phyloP scores from a whole-genome alignment of 1,284 basidiomycete genomes.

The Marasmius tenuissimus region DNA sequence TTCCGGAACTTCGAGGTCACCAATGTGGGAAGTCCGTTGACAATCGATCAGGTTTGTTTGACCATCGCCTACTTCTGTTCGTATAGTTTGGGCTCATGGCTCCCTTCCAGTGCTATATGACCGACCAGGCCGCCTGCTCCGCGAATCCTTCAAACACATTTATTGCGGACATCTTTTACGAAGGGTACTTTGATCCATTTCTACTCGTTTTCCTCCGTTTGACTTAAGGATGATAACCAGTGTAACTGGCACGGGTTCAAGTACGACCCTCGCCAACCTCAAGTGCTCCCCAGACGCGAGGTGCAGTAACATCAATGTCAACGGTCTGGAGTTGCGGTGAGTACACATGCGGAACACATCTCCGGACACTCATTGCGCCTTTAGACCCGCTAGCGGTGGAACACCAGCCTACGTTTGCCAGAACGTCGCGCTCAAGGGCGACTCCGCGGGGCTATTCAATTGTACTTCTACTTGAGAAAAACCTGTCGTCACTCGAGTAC shows the following conservation, averaged over 20 bases:
- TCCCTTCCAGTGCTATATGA: constrained; percentile 50
- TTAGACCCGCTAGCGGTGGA: neutral
- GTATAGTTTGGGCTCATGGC: neutral
- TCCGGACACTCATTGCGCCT: neutral
- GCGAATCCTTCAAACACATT: constrained; percentile 53
- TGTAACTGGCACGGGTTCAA: constrained; percentile 57
- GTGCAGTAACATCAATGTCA: constrained; percentile 52
- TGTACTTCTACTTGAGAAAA: constrained; percentile 4
- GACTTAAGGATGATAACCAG: constrained; percentile 26
- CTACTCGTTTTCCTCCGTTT: neutral
- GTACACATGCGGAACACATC: constrained; percentile 7
- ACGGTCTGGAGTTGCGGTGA: constrained; percentile 42
- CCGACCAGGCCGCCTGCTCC: constrained; percentile 41
- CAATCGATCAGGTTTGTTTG: constrained; percentile 49
- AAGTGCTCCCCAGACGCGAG: constrained; percentile 54
- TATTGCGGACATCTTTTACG: constrained; percentile 53
- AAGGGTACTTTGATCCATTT: constrained; percentile 30
- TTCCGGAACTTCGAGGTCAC: constrained; percentile 48
- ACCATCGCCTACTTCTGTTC: constrained; percentile 3
- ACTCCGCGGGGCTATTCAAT: constrained; percentile 8
- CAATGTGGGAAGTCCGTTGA: constrained; percentile 55
- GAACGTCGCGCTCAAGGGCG: constrained; percentile 10
- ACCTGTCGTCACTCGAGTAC: neutral
- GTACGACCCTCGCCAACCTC: constrained; percentile 52
- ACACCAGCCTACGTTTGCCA: constrained; percentile 6